Evolutionary conservation across 1,284 basidiomycete species (phyloP), one percentile per base, ranked within the genome.

Genomic region (Cryptococcus deneoformans): DNA sequence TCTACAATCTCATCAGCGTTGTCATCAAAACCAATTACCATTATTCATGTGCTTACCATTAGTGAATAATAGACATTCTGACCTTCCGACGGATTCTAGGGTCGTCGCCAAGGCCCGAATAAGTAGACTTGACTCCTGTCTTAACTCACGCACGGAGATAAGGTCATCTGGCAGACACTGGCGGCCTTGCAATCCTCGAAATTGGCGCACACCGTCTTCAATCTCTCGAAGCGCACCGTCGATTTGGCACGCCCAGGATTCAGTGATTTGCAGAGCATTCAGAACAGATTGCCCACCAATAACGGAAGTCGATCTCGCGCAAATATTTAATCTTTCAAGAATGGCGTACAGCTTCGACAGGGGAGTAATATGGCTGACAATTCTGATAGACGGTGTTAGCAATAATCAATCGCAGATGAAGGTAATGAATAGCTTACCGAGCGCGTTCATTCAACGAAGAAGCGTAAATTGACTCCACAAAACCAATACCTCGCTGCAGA

Each of bases 391-490:
- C 29, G 5, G 29, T 38, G 45, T 52, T 10, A 37, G 14, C 6
- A 47, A 29, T 46, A 36, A 56, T 29, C 29, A 29, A 29, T 40
- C 9, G 50, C 40, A 16, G 29, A 24, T 7, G 4, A 42, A 47
- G 8, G 43, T 11, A 11, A 29, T 40, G 35, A 20, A 14, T 2
- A 66, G 29, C 81, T 72, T 58, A 84, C 84, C 72, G 46, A 20
- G 66, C 61, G 66, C 83, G 74, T 43, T 75, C 69, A 5, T 71
- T 82, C 6, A 92, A 66, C 1, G 87, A 86, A 40, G 86, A 77
- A 3, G 82, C 82, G 73, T 88, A 86, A 2, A 85, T 82, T 50
- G 88, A 92, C 77, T 98, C 93, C 7, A 92, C 82, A 56, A 90
- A 84, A 61, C 84, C 86, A 24, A 90, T 77, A 5, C 88, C 92